Conservation (phyloP, 108 stramenopile species). For the Mediolabrus comicus region DNA sequence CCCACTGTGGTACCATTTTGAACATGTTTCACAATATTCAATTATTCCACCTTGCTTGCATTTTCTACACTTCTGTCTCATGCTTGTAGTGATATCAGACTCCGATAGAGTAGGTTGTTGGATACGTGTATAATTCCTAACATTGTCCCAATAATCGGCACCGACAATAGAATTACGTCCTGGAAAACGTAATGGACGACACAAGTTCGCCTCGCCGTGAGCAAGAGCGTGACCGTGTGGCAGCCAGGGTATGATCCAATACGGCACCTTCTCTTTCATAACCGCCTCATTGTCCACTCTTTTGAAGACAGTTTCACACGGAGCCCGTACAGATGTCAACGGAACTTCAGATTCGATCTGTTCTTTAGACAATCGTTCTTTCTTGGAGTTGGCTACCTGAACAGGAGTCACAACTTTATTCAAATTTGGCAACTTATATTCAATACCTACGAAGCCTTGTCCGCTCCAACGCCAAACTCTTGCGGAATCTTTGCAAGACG, state of each 20-base stretch:
- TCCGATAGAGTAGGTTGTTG: background rate
- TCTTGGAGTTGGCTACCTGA: background rate
- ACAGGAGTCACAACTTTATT: conserved; percentile 3
- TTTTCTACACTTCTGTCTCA: background rate
- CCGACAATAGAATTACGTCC: conserved; percentile 5
- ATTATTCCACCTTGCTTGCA: conserved; percentile 1
- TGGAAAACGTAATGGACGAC: background rate
- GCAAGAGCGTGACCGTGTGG: conserved; percentile 1
- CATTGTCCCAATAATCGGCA: conserved; percentile 12
- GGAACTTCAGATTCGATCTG: background rate
- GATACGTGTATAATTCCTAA: too few species aligned
- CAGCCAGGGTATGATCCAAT: conserved; percentile 9
- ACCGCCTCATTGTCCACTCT: background rate
- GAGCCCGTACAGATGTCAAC: background rate
- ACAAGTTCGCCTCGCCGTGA: conserved; percentile 11
- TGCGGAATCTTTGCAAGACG: conserved; percentile 9
- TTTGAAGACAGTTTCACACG: conserved; percentile 1
- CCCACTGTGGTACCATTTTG: too few species aligned
- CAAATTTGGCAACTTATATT: background rate
- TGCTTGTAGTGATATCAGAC: background rate
- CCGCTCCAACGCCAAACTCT: background rate
- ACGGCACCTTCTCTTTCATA: conserved; percentile 2
- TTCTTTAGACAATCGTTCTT: background rate
- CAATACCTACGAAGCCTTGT: conserved; percentile 3
- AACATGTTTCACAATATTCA: too few species aligned